A percentile compares a stretch with the other conserved stretches of the same genome.
phyloP scores from a whole-genome alignment of 2,329 filamentous ascomycete species.

The Aspergillus terreus region DNA sequence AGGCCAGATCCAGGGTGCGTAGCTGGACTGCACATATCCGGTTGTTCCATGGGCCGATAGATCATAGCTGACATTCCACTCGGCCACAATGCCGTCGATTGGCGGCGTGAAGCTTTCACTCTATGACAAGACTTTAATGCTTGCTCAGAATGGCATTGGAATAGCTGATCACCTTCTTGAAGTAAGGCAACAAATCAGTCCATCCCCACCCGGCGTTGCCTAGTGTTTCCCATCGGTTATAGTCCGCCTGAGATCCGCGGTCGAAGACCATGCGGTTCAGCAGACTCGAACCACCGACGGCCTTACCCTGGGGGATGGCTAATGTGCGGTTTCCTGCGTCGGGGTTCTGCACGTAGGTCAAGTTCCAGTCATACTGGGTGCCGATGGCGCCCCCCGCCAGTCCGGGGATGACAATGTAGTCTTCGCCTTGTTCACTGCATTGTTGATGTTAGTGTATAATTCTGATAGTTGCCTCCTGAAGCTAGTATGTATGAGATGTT shows the following conservation, averaged over 20 bases:
- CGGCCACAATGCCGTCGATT: not conserved
- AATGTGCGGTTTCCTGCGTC: conserved; percentile 1
- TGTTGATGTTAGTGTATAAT: not conserved
- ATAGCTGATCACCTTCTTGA: conserved; percentile 2
- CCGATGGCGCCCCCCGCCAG: not conserved
- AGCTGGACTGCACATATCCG: conserved; percentile 5
- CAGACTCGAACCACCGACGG: conserved; percentile 5
- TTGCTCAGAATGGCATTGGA: not conserved
- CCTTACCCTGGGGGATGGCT: conserved; percentile 3
- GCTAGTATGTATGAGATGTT: no score
- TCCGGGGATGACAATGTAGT: conserved; percentile 2
- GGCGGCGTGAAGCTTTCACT: conserved; percentile 8
- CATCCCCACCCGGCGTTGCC: conserved; percentile 7
- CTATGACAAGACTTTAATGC: not conserved
- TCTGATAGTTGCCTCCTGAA: no score
- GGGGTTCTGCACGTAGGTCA: conserved; percentile 3
- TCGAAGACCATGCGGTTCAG: conserved; percentile 7
- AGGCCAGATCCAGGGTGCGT: conserved; percentile 5
- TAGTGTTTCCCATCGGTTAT: conserved; percentile 2
- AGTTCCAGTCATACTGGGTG: conserved; percentile 9
- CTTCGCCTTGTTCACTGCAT: conserved; percentile 3
- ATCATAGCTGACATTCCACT: conserved; percentile 1
- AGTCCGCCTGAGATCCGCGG: not conserved
- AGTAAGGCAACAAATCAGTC: conserved; percentile 1
- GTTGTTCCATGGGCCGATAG: not conserved